Evolutionary conservation across 108 stramenopile genomes (phyloP).

Genomic region (Pseudonitzschia delicatissima): DNA sequence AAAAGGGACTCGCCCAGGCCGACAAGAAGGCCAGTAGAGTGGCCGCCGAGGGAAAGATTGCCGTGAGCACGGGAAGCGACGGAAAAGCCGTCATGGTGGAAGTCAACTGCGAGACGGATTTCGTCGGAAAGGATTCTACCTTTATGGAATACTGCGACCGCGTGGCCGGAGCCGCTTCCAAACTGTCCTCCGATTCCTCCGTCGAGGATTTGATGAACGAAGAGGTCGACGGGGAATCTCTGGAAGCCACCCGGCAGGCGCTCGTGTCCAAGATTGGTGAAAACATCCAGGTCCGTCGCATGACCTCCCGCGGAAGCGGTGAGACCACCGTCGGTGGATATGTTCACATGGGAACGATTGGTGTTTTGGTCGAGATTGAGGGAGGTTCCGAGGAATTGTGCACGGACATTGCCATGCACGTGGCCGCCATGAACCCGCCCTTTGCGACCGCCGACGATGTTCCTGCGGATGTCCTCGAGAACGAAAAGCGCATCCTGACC

Average conservation of each 20-base stretch:
- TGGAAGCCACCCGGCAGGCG: constrained; percentile 54
- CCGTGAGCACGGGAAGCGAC: constrained; percentile 30
- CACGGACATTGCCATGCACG: constrained; percentile 76
- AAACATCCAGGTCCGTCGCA: constrained; percentile 74
- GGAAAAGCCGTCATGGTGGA: constrained; percentile 80
- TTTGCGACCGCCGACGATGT: constrained; percentile 73
- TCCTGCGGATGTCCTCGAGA: constrained; percentile 72
- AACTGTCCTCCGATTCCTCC: constrained; percentile 31
- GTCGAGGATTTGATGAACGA: constrained; percentile 48
- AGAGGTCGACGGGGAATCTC: constrained; percentile 39
- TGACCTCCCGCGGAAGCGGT: constrained; percentile 42
- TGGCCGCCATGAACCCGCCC: constrained; percentile 73
- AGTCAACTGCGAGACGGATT: constrained; percentile 89
- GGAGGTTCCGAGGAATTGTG: constrained; percentile 51
- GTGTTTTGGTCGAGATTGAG: constrained; percentile 59
- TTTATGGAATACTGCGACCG: constrained; percentile 54
- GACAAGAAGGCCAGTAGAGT: constrained; percentile 80
- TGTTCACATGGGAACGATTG: constrained; percentile 70
- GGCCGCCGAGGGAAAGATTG: constrained; percentile 80
- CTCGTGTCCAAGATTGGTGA: constrained; percentile 79
- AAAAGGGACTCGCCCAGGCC: constrained; percentile 77
- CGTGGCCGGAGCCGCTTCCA: constrained; percentile 52
- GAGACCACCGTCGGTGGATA: constrained; percentile 55
- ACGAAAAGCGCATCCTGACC: constrained; percentile 60
- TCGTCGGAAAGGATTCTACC: constrained; percentile 71